Evolutionary conservation across 1,284 basidiomycete genomes (phyloP).

Genomic region (Crepidotus sp.): DNA sequence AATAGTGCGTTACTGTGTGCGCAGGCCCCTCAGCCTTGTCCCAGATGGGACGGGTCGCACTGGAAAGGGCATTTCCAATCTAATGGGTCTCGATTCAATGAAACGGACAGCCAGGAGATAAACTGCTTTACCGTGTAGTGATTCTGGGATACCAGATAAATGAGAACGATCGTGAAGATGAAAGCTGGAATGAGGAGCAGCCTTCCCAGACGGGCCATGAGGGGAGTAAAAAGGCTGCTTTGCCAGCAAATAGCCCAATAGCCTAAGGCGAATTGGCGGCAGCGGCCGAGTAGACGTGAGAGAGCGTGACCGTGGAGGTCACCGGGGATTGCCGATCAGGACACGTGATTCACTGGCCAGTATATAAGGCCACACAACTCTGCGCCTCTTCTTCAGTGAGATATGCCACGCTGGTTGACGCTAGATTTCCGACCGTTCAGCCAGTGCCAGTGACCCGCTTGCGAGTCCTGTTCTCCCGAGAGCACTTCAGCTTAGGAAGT

Average conservation of each 20-base stretch:
- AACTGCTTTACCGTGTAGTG: slow-evolving; percentile 35
- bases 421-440: slow-evolving; percentile 32
- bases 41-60: slow-evolving; percentile 59
- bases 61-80: slow-evolving; percentile 42
- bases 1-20: slow-evolving; percentile 43
- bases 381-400: slow-evolving; percentile 23
- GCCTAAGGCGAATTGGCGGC: neutral
- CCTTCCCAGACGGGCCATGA: slow-evolving; percentile 5
- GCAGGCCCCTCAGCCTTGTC: slow-evolving; percentile 44
- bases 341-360: neutral
- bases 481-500: slow-evolving; percentile 41
- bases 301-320: neutral
- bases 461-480: slow-evolving; percentile 38
- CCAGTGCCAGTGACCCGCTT: slow-evolving; percentile 40
- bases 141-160: slow-evolving; percentile 32
- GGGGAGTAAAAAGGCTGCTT: neutral
- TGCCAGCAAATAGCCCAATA: slow-evolving; percentile 1
- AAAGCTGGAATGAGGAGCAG: slow-evolving; percentile 25
- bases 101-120: neutral
- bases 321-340: too few relatives aligned
- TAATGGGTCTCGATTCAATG: neutral
- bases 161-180: slow-evolving; percentile 21
- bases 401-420: slow-evolving; percentile 44
- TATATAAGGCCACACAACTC: slow-evolving; percentile 4
- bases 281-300: neutral